Evolutionary conservation across 2,329 filamentous ascomycete genomes (phyloP), one percentile per base, ranked within the genome.

Genomic region (Aspergillus fischeri): DNA sequence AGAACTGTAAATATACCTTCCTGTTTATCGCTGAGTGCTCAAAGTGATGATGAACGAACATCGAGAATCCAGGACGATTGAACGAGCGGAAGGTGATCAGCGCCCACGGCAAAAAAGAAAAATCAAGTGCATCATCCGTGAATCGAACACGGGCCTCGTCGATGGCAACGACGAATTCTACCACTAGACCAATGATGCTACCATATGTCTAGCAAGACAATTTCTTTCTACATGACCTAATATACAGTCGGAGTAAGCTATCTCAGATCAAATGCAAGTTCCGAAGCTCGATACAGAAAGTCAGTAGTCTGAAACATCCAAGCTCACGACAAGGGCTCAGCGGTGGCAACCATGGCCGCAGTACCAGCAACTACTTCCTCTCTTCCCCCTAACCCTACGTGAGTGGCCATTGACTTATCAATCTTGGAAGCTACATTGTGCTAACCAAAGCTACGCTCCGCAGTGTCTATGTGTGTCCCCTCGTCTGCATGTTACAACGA

Each of bases 141-240:
- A 76, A 76, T 76, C 73, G 74, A 76, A 76, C 74, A 73, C 73
- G 74, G 73, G 73, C 73, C 74, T 75, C 73, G 67, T 76, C 74
- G 74, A 76, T 75, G 73, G 73, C 73, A 75, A 75, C 72, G 72
- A 75, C 67, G 72, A 75, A 75, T 75, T 75, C 73, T 75, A 75
- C 73, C 73, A 75, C 73, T 75, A 75, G 72, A 74, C 73, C 72
- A 75, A 74, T 72, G 70, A 74, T 75, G 73, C 72, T 66, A 28
- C 60, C 64, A 7, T 52, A 11, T 25, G 24, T 4, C 3, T 4
- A 25, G 24, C 4, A 4, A 25, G 24, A n/a, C n/a, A n/a, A n/a
- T n/a, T n/a, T n/a, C n/a, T n/a, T n/a, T n/a, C n/a, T n/a, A n/a
- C n/a, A n/a, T n/a, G 24, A 25, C 25, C 5, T 7, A 27, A 7